Conservation (phyloP, 768 basidiomycete genomes). For the Boletales sp. region DNA sequence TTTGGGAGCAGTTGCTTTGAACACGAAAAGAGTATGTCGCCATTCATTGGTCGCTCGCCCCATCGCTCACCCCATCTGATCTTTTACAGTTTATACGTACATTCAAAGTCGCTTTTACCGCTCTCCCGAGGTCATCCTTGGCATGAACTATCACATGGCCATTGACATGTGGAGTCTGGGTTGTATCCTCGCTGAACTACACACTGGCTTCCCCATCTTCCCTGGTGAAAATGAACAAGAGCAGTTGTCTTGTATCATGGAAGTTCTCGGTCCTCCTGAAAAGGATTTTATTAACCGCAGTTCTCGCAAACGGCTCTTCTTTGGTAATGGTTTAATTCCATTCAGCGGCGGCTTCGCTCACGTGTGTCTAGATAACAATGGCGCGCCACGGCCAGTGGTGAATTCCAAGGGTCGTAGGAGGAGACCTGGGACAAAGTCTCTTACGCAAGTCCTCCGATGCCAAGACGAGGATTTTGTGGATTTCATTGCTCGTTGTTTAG, state of each 20-base stretch:
- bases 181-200: slow-evolving; percentile 95
- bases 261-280: slow-evolving; percentile 93
- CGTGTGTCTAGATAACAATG: slow-evolving; percentile 70
- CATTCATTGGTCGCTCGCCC: neutral
- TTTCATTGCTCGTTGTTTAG: slow-evolving; percentile 94
- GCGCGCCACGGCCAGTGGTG: slow-evolving; percentile 88
- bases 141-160: slow-evolving; percentile 99
- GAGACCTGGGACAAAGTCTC: slow-evolving; percentile 86
- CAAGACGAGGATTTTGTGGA: slow-evolving; percentile 96
- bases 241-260: slow-evolving; percentile 98
- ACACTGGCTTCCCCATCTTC: slow-evolving; percentile 97
- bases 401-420: slow-evolving; percentile 95
- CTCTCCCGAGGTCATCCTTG: slow-evolving; percentile 98
- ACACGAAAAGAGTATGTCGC: slow-evolving; percentile 89
- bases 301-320: slow-evolving; percentile 91
- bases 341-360: slow-evolving; percentile 1
- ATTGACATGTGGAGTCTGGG: slow-evolving; percentile 99
- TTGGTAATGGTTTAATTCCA: slow-evolving; percentile 55
- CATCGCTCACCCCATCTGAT: no score
- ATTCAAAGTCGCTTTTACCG: slow-evolving; percentile 99
- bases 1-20: slow-evolving; percentile 99
- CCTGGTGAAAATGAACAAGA: slow-evolving; percentile 99
- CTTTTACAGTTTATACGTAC: slow-evolving; percentile 86
- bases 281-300: slow-evolving; percentile 93
- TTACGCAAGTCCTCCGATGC: slow-evolving; percentile 84